Base-by-base conservation (phyloP, 192 early-diverging fungal genomes). In the Cetraspora pellucida region DNA sequence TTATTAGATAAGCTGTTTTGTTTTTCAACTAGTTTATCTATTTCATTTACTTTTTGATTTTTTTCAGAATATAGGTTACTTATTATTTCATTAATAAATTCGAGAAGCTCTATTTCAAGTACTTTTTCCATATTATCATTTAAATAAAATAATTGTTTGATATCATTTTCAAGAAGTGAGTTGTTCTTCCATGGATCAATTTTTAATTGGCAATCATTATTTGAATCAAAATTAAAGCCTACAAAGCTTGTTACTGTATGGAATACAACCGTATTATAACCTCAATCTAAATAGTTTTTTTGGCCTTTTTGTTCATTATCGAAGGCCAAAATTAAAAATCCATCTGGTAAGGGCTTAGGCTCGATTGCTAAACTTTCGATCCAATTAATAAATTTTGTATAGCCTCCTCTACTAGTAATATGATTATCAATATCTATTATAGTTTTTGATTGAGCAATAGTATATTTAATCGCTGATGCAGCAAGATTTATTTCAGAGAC, bases 221-320 rank as follows among this genome's bases (percentile, higher is more conserved):
- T 25, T n/a, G 30, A 67, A 37, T 13, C 10, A 4, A 67, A 37
- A 46, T 67, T 46, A 23, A 65, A 31, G n/a, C 2, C 65, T n/a
- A 46, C 65, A 67, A 67, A 67, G n/a, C 65, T 66, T 10, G 64
- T 66, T 30, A 66, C 14, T 37, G n/a, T 43, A 66, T 66, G 17
- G 30, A 44, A 67, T 8, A 67, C 6, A 11, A 67, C 10, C n/a
- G 65, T 67, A n/a, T 67, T 67, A 2, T 37, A 67, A 19, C 17
- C 16, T 19, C 65, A 31, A 45, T 67, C 65, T 19, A 67, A 17
- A 67, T 67, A 67, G 7, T 31, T 67, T 67, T 67, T 67, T 7
- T 67, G 65, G 0, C 65, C 65, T 45, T 5, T 67, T 46, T 67
- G 19, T 67, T 67, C 65, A 67, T 67, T 67, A 67, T 67, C 17